These are phyloP conservation scores for Pythium folliculosum DNA, from an alignment of 352 stramenopile genomes.

Conservation along the genomic window DNA sequence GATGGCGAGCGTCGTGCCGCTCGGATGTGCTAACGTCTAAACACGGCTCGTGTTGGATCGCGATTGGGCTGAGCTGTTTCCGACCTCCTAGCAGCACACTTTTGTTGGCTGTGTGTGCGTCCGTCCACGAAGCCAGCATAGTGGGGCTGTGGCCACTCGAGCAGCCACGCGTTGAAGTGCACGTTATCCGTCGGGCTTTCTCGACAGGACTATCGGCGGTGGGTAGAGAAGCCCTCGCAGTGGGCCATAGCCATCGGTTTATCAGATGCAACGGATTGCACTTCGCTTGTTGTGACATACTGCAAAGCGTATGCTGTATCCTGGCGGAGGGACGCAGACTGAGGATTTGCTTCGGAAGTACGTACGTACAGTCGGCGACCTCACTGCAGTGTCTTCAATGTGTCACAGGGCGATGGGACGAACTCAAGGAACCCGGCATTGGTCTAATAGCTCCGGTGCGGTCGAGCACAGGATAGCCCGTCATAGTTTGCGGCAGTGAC, in stretches of 20 bases:
- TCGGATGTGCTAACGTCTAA: background rate
- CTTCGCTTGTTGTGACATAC: background rate
- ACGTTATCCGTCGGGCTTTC: background rate
- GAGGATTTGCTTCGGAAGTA: background rate
- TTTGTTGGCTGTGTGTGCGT: background rate
- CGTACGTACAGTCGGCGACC: background rate
- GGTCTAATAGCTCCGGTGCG: too few relatives aligned
- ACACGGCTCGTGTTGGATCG: slow-evolving; percentile 1
- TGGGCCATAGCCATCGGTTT: too few relatives aligned
- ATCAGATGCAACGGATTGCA: too few relatives aligned
- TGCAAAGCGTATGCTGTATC: background rate
- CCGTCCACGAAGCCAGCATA: background rate
- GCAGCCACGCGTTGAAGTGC: background rate
- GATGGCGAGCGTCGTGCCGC: background rate
- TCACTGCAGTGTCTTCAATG: background rate
- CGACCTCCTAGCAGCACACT: background rate
- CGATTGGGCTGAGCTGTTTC: background rate
- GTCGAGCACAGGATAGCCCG: background rate
- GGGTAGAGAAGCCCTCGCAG: background rate
- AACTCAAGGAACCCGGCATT: too few relatives aligned
- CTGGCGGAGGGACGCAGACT: background rate
- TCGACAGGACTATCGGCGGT: background rate
- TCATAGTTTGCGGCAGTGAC: background rate
- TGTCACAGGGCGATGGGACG: background rate
- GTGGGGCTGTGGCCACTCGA: background rate